phyloP scores from a whole-genome alignment of 306 rosid species.

The Quercus suber region DNA sequence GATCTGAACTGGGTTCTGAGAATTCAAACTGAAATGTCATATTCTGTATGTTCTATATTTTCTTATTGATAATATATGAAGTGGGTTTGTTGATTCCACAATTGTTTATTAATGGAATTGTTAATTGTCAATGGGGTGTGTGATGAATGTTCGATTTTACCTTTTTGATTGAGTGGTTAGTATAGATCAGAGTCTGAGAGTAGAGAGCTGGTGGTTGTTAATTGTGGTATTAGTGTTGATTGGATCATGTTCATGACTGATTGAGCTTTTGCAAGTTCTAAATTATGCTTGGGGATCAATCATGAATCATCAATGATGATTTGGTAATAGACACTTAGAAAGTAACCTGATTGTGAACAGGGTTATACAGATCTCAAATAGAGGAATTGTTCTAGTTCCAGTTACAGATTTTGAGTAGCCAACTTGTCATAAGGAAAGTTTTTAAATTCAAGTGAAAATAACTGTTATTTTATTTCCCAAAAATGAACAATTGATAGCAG shows the following conservation, averaged over 20 bases:
- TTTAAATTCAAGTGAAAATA: neutral
- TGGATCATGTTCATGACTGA: neutral
- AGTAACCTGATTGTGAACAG: neutral
- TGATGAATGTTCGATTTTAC: neutral
- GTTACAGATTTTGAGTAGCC: neutral
- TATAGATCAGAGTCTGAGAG: neutral
- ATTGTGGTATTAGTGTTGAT: neutral
- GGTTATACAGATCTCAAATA: neutral
- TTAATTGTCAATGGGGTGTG: neutral
- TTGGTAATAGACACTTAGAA: neutral
- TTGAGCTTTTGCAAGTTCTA: neutral
- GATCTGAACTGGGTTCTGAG: neutral
- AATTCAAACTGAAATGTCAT: neutral
- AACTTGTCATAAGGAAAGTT: neutral
- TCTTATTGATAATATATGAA: neutral
- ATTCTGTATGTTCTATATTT: too few relatives aligned
- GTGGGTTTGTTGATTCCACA: slow-evolving; percentile 18
- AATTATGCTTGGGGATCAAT: slow-evolving; percentile 9
- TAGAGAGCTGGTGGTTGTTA: neutral
- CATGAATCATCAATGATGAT: slow-evolving; percentile 14
- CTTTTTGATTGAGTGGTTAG: neutral
- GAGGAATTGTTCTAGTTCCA: neutral
- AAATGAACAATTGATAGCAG: neutral
- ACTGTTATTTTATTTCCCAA: neutral
- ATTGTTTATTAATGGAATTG: slow-evolving; percentile 9